Conservation (phyloP, 768 basidiomycete species). For the Suillus occidentalis region DNA sequence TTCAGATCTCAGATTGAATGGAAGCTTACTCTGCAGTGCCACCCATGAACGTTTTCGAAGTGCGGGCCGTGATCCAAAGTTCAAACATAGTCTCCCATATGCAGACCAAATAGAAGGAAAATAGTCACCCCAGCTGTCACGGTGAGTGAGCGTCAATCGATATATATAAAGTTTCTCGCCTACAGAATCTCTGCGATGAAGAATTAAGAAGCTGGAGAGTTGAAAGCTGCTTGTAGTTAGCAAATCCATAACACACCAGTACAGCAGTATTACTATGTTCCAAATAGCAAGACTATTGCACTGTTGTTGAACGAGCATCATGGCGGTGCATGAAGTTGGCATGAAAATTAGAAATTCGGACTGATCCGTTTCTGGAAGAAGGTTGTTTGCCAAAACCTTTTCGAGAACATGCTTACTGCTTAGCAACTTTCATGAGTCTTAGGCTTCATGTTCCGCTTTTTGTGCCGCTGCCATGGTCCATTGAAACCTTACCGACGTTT, state of each 20-base stretch:
- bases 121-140: not conserved
- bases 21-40: not conserved
- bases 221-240: not conserved
- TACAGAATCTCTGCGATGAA: not conserved
- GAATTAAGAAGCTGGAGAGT: not conserved
- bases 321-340: not conserved
- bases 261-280: not conserved
- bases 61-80: not conserved
- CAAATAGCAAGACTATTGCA: not conserved
- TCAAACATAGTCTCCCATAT: not conserved
- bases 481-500: not conserved
- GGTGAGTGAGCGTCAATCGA: not conserved
- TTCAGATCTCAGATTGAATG: not conserved
- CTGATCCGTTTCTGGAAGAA: not conserved
- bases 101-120: not conserved
- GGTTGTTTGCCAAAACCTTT: not conserved
- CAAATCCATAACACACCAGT: not conserved
- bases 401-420: not conserved
- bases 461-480: conserved; percentile 4
- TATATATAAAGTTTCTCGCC: not conserved
- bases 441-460: conserved; percentile 6
- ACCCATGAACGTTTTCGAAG: not conserved
- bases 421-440: not conserved
- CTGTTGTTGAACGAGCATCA: not conserved
- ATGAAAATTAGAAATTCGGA: too few species aligned